A percentile compares a stretch with the other conserved stretches of the same genome.
phyloP scores from a whole-genome alignment of 306 rosid species.

The Canavalia gladiata region DNA sequence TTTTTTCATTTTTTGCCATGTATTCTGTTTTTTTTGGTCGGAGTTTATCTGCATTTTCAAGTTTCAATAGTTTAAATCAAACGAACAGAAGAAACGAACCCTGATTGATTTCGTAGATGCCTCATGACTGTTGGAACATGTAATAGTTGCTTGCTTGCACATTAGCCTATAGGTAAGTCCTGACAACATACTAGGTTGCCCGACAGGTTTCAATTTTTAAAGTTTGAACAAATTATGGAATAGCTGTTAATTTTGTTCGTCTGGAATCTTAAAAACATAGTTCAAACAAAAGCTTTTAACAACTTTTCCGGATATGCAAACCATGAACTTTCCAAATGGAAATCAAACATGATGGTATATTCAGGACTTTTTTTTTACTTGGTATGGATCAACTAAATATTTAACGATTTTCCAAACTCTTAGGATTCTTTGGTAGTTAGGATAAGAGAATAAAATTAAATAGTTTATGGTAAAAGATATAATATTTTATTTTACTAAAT shows the following conservation, averaged over 20 bases:
- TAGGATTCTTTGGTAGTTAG: too few relatives aligned
- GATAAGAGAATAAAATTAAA: too few relatives aligned
- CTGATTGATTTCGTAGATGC: conserved; percentile 26
- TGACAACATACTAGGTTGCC: background rate
- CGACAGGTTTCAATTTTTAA: background rate
- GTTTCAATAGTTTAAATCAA: conserved; percentile 8
- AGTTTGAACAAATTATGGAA: background rate
- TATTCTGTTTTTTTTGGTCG: too few relatives aligned
- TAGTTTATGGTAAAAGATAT: too few relatives aligned
- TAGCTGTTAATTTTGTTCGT: background rate
- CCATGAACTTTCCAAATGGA: background rate
- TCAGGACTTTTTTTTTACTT: background rate
- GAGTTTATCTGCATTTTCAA: background rate
- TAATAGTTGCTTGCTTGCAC: conserved; percentile 49
- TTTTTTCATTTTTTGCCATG: too few relatives aligned
- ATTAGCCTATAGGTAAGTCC: conserved; percentile 11
- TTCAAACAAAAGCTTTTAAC: background rate
- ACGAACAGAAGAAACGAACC: conserved; percentile 30
- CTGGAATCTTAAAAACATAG: background rate
- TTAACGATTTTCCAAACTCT: too few relatives aligned
- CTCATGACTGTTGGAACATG: conserved; percentile 38
- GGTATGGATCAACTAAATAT: too few relatives aligned
- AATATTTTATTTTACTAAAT: too few relatives aligned
- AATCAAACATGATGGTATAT: background rate
- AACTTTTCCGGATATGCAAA: background rate